Evolutionary conservation across 2,329 filamentous ascomycete genomes (phyloP).

Genomic region (Talaromyces sp.): DNA sequence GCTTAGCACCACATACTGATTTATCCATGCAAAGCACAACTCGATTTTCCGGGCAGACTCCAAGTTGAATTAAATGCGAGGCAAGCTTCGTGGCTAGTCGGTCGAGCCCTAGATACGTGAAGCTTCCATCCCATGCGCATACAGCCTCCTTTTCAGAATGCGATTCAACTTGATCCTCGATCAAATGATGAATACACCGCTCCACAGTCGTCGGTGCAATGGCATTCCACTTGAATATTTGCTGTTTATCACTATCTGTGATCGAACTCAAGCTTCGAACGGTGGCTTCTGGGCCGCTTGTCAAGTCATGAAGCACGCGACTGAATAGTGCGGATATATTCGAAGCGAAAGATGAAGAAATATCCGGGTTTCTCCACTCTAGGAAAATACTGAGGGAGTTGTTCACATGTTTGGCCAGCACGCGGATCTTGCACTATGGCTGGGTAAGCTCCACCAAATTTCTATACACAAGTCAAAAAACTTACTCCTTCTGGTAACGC

Average conservation of each 20-base stretch:
- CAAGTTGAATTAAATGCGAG: constrained; percentile 22
- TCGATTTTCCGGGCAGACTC: constrained; percentile 22
- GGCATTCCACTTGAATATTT: constrained; percentile 51
- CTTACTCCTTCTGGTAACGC: constrained; percentile 30
- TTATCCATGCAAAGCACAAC: constrained; percentile 22
- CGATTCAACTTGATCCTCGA: constrained; percentile 6
- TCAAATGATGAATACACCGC: constrained; percentile 13
- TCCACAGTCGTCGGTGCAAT: constrained; percentile 36
- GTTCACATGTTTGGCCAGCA: constrained; percentile 31
- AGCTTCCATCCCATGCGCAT: constrained; percentile 27
- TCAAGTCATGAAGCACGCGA: constrained; percentile 45
- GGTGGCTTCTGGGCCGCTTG: constrained; percentile 38
- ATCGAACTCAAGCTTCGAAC: constrained; percentile 50
- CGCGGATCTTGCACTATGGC: constrained; percentile 28
- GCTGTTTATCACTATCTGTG: constrained; percentile 51
- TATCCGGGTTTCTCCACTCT: constrained; percentile 34
- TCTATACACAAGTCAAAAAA: not conserved
- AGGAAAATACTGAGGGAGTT: constrained; percentile 32
- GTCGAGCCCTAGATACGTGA: constrained; percentile 30
- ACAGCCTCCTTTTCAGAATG: constrained; percentile 24
- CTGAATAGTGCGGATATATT: constrained; percentile 52
- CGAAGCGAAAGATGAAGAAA: constrained; percentile 32
- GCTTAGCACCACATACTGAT: constrained; percentile 1
- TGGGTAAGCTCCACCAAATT: not conserved
- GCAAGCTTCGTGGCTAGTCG: constrained; percentile 28